These are phyloP conservation scores for Lithospermum erythrorhizon DNA, from an alignment of 257 asterid genomes.

Conservation along the genomic window DNA sequence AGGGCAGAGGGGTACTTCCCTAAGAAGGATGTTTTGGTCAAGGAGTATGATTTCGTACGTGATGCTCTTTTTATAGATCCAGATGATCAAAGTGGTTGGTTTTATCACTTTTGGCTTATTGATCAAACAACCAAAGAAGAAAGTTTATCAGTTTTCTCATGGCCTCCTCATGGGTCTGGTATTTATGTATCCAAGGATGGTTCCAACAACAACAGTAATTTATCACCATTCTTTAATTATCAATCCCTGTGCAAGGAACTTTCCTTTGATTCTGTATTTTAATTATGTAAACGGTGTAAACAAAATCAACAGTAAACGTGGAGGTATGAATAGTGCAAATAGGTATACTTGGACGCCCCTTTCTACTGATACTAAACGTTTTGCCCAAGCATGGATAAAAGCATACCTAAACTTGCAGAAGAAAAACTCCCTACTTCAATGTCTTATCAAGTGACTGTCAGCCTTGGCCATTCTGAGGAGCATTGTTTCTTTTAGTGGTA, in stretches of 20 bases:
- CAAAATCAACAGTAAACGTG: conserved; percentile 53
- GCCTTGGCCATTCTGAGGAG: conserved; percentile 43
- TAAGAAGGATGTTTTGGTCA: conserved; percentile 50
- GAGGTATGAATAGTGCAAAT: conserved; percentile 34
- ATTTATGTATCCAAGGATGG: conserved; percentile 32
- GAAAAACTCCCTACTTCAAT: conserved; percentile 27
- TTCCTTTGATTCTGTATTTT: conserved; percentile 68
- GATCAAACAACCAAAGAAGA: conserved; percentile 54
- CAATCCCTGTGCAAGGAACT: conserved; percentile 30
- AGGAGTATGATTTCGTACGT: conserved; percentile 76
- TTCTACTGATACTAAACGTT: conserved; percentile 35
- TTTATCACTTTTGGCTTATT: conserved; percentile 93
- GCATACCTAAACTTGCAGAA: conserved; percentile 43
- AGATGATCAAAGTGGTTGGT: conserved; percentile 99
- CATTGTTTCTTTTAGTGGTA: conserved; percentile 43
- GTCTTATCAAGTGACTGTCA: conserved; percentile 45
- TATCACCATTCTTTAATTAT: conserved; percentile 26
- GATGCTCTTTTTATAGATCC: conserved; percentile 92
- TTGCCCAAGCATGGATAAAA: conserved; percentile 62
- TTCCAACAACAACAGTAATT: conserved; percentile 13
- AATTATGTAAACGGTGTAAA: conserved; percentile 66
- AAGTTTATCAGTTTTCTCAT: conserved; percentile 54
- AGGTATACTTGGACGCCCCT: conserved; percentile 56
- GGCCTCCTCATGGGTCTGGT: conserved; percentile 66
- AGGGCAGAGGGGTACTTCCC: conserved; percentile 37